These are phyloP conservation scores for Hanseniaspora guilliermondii DNA, from an alignment of 805 yeast species.

Conservation along the genomic window DNA sequence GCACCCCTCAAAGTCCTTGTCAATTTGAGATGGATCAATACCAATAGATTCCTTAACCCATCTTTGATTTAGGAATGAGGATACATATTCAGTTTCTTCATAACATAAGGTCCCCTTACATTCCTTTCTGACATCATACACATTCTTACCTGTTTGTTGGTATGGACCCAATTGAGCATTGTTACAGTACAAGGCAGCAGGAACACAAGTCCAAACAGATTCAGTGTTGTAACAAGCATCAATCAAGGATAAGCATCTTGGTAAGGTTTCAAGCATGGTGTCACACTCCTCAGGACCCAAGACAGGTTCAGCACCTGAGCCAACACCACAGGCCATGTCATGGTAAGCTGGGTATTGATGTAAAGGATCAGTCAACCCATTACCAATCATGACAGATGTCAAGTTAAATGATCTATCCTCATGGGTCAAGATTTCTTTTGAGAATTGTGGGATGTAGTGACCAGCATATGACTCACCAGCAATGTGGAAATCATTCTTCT, in stretches of 20 bases:
- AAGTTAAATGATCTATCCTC: slow-evolving; percentile 51
- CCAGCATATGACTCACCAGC: slow-evolving; percentile 94
- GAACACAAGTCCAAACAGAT: slow-evolving; percentile 74
- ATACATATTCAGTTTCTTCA: slow-evolving; percentile 62
- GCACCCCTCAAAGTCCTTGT: slow-evolving; percentile 52
- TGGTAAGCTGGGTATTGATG: slow-evolving; percentile 65
- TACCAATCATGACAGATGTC: slow-evolving; percentile 74
- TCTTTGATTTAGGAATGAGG: slow-evolving; percentile 62
- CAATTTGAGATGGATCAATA: slow-evolving; percentile 41
- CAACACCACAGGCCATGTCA: slow-evolving; percentile 93
- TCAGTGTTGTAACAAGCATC: slow-evolving; percentile 65
- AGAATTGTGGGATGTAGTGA: slow-evolving; percentile 84
- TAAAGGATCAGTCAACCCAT: slow-evolving; percentile 79
- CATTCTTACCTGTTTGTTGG: slow-evolving; percentile 75
- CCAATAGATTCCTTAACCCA: slow-evolving; percentile 75
- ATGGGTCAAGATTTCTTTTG: slow-evolving; percentile 59
- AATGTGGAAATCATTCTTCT: slow-evolving; percentile 52
- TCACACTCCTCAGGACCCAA: slow-evolving; percentile 70
- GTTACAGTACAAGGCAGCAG: slow-evolving; percentile 84
- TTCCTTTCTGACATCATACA: slow-evolving; percentile 72
- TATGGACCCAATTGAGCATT: slow-evolving; percentile 71
- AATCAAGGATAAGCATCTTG: slow-evolving; percentile 66
- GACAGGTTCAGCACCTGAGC: slow-evolving; percentile 63
- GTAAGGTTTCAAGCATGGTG: slow-evolving; percentile 51
- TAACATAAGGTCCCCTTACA: slow-evolving; percentile 76